Conservation (phyloP, 2,329 filamentous ascomycete species). For the Capronia coronata region DNA sequence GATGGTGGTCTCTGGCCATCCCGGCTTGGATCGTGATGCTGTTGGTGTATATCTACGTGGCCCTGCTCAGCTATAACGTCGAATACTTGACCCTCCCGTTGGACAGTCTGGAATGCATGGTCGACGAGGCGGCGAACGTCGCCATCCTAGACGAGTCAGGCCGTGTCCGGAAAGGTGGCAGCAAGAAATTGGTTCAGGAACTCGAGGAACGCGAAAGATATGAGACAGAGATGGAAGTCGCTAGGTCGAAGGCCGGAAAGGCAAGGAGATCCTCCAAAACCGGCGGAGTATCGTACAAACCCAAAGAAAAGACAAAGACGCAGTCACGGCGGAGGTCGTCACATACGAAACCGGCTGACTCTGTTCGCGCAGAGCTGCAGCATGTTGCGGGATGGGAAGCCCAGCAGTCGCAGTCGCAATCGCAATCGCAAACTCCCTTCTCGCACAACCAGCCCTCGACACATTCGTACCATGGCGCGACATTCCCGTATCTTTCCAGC, state of each 20-base stretch:
- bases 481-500: conserved; percentile 6
- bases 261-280: not conserved
- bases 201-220: conserved; percentile 19
- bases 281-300: conserved; percentile 26
- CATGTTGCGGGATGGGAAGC: conserved; percentile 8
- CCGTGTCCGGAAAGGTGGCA: conserved; percentile 43
- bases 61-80: conserved; percentile 83
- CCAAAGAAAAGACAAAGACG: conserved; percentile 26
- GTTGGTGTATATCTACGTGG: conserved; percentile 88
- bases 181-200: conserved; percentile 30
- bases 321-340: conserved; percentile 15
- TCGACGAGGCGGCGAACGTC: conserved; percentile 82
- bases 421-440: not conserved
- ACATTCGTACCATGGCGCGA: not conserved
- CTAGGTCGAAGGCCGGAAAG: conserved; percentile 32
- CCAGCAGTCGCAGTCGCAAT: not conserved
- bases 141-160: conserved; percentile 73
- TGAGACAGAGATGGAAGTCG: conserved; percentile 37
- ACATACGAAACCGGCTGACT: not conserved
- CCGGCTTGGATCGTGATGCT: conserved; percentile 84
- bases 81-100: conserved; percentile 79
- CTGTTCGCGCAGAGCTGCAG: not conserved
- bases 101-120: conserved; percentile 75
- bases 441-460: not conserved
- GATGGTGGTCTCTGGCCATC: conserved; percentile 94